phyloP scores from a whole-genome alignment of 305 asterid species.

The Ajuga reptans region DNA sequence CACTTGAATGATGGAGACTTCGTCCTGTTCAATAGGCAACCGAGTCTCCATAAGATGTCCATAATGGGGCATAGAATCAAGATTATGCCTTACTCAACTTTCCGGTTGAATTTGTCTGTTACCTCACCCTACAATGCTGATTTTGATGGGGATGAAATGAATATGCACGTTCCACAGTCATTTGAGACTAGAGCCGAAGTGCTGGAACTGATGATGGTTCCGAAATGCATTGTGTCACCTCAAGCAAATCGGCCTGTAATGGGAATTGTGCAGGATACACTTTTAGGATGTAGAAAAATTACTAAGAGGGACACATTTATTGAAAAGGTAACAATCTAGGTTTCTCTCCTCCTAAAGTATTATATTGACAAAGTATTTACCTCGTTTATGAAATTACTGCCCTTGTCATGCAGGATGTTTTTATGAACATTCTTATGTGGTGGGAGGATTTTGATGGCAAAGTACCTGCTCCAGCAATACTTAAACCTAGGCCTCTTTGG shows the following conservation, averaged over 20 bases:
- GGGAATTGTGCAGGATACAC: conserved; percentile 98
- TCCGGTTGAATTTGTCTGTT: conserved; percentile 88
- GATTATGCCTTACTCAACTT: conserved; percentile 97
- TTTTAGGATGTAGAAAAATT: conserved; percentile 89
- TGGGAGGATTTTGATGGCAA: conserved; percentile 99
- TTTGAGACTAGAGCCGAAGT: conserved; percentile 99
- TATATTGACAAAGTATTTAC: not conserved
- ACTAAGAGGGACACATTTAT: conserved; percentile 95
- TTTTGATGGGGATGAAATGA: conserved; percentile 99
- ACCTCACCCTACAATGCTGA: conserved; percentile 99
- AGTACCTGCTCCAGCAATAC: conserved; percentile 89
- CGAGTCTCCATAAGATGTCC: conserved; percentile 98
- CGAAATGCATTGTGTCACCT: conserved; percentile 93
- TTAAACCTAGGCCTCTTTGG: conserved; percentile 98
- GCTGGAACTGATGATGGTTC: conserved; percentile 94
- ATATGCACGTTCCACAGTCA: conserved; percentile 99
- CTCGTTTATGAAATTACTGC: not conserved
- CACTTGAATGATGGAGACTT: conserved; percentile 98
- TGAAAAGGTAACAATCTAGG: conserved; percentile 55
- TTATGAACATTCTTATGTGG: conserved; percentile 98
- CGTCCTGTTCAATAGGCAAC: conserved; percentile 91
- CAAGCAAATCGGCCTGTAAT: conserved; percentile 94
- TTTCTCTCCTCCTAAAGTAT: not conserved
- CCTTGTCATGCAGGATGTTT: conserved; percentile 67
- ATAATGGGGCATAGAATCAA: conserved; percentile 97